A percentile compares a stretch with the other conserved stretches of the same genome.
These are phyloP conservation scores for Phoma sp. DNA, from an alignment of 2,329 filamentous ascomycete species.

Conservation along the genomic window DNA sequence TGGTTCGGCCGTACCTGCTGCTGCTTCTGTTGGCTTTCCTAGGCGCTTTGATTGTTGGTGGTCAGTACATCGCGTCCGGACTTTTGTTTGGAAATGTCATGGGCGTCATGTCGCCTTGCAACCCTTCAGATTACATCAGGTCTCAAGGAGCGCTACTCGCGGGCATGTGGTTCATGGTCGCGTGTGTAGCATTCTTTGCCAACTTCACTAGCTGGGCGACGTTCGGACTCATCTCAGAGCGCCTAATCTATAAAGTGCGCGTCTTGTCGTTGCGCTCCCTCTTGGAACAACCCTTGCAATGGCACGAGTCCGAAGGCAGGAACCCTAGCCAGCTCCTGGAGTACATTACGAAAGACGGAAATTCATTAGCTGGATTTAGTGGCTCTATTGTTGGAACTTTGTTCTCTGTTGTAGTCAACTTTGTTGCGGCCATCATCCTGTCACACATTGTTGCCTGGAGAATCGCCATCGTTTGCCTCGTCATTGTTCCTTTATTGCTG, in stretches of 20 bases:
- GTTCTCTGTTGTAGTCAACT: slow-evolving; percentile 71
- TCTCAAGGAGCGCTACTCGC: slow-evolving; percentile 61
- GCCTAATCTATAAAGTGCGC: slow-evolving; percentile 68
- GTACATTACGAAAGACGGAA: slow-evolving; percentile 73
- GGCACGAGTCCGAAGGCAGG: slow-evolving; percentile 71
- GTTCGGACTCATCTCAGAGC: slow-evolving; percentile 67
- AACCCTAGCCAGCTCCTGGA: slow-evolving; percentile 68
- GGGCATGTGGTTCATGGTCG: slow-evolving; percentile 66
- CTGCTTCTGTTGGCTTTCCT: slow-evolving; percentile 58
- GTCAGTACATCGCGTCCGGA: slow-evolving; percentile 63
- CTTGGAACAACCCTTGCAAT: slow-evolving; percentile 70
- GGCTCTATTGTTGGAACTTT: slow-evolving; percentile 74
- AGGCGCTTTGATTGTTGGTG: slow-evolving; percentile 61
- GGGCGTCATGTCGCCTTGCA: slow-evolving; percentile 63
- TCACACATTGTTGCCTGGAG: slow-evolving; percentile 77
- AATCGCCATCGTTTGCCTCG: slow-evolving; percentile 74
- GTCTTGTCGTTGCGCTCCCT: slow-evolving; percentile 70
- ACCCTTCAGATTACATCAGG: slow-evolving; percentile 56
- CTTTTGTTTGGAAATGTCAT: slow-evolving; percentile 68
- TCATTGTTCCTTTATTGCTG: slow-evolving; percentile 71
- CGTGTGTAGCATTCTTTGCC: slow-evolving; percentile 65
- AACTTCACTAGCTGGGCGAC: slow-evolving; percentile 66
- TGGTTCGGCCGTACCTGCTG: slow-evolving; percentile 54
- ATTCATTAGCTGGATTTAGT: slow-evolving; percentile 70
- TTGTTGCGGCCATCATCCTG: slow-evolving; percentile 70